Evolutionary conservation across 176 grass and related monocot genomes (phyloP).

Genomic region (Themeda triandra): DNA sequence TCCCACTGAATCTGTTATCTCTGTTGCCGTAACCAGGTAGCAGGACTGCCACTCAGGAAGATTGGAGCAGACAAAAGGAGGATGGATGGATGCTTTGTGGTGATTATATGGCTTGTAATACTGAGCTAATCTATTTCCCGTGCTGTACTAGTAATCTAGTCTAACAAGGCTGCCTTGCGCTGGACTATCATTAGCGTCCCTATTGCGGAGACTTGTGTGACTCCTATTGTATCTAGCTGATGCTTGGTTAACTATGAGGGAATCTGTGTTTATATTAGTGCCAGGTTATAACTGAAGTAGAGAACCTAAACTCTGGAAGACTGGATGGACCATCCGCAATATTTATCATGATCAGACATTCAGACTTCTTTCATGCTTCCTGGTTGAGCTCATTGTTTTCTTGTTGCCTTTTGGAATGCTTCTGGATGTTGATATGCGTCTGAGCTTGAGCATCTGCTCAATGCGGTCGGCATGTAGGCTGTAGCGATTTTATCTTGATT

Average conservation of each 20-base stretch:
- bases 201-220: not conserved
- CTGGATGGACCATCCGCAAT: not conserved
- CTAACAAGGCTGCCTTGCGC: not conserved
- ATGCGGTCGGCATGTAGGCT: not conserved
- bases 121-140: not conserved
- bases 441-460: not conserved
- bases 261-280: not conserved
- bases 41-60: not conserved
- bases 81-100: not conserved
- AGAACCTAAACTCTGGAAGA: not conserved
- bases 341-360: not conserved
- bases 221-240: not conserved
- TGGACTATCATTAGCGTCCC: not conserved
- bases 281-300: not conserved
- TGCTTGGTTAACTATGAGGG: not conserved
- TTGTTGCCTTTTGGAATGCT: not conserved
- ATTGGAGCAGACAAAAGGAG: not conserved
- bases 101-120: not conserved
- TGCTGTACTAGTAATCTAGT: not conserved
- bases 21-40: slow-evolving; percentile 7
- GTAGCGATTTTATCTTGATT: not conserved
- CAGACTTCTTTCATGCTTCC: not conserved
- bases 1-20: slow-evolving; percentile 14
- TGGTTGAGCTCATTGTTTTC: not conserved
- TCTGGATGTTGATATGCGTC: not conserved